These are phyloP conservation scores for Borealophlyctis nickersoniae DNA, from an alignment of 192 early-diverging fungal genomes.

Conservation along the genomic window DNA sequence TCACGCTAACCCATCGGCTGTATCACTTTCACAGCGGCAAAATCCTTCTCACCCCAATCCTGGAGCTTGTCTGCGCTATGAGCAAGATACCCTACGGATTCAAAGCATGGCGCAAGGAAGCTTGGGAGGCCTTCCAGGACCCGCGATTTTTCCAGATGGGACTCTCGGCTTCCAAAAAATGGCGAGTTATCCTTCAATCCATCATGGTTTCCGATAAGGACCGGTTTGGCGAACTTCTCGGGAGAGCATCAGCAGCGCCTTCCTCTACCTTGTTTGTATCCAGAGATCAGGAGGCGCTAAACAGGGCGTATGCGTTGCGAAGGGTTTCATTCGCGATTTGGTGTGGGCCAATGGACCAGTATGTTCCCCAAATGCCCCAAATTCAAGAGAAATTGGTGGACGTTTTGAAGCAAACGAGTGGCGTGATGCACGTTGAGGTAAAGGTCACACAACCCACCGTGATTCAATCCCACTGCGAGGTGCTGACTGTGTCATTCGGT, in stretches of 20 bases:
- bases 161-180: slow-evolving; percentile 47
- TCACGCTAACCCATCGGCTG: neutral
- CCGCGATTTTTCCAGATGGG: slow-evolving; percentile 69
- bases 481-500: neutral
- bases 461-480: neutral
- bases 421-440: slow-evolving; percentile 69
- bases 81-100: slow-evolving; percentile 60
- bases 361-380: slow-evolving; percentile 69
- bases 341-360: slow-evolving; percentile 71
- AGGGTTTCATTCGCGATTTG: slow-evolving; percentile 77
- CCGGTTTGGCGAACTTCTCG: slow-evolving; percentile 66
- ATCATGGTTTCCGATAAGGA: slow-evolving; percentile 77
- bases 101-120: slow-evolving; percentile 69
- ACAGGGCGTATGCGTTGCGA: slow-evolving; percentile 67
- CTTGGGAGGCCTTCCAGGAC: slow-evolving; percentile 75
- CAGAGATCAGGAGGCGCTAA: slow-evolving; percentile 72
- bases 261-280: slow-evolving; percentile 76
- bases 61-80: slow-evolving; percentile 62
- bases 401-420: slow-evolving; percentile 67
- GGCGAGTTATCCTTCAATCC: slow-evolving; percentile 67
- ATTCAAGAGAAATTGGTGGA: slow-evolving; percentile 90
- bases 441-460: neutral
- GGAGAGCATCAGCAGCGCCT: slow-evolving; percentile 68
- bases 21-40: slow-evolving; percentile 2
- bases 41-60: slow-evolving; percentile 24